phyloP scores from a whole-genome alignment of 148 eudicot species.

The Chenopodium album region DNA sequence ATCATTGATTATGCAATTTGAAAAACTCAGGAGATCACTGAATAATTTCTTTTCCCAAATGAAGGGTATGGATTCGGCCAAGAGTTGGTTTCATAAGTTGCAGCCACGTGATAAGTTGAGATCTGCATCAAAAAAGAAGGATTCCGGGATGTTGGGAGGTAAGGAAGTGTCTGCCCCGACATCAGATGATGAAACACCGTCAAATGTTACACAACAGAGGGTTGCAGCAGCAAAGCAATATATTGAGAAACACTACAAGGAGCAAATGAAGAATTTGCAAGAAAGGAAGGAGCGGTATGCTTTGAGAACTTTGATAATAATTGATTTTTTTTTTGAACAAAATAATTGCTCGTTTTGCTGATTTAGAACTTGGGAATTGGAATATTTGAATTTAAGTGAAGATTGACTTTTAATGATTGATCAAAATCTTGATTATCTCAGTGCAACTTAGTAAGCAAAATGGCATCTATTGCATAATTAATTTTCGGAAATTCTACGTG shows the following conservation, averaged over 20 bases:
- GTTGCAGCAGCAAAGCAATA: constrained; percentile 98
- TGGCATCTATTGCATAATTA: background rate
- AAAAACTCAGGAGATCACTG: constrained; percentile 14
- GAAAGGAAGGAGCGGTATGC: constrained; percentile 92
- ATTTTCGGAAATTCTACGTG: background rate
- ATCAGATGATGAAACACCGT: constrained; percentile 73
- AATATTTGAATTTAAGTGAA: background rate
- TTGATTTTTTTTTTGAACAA: background rate
- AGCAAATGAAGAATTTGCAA: constrained; percentile 93
- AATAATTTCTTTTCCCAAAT: constrained; percentile 9
- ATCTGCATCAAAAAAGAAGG: constrained; percentile 63
- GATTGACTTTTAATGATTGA: constrained; percentile 19
- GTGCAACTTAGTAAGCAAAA: background rate
- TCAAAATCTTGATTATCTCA: background rate
- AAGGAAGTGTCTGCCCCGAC: constrained; percentile 49
- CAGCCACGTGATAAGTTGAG: constrained; percentile 79
- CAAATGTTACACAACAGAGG: constrained; percentile 75
- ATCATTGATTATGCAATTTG: constrained; percentile 1
- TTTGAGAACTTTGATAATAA: constrained; percentile 6
- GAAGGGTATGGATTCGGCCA: constrained; percentile 76
- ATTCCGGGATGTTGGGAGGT: constrained; percentile 37
- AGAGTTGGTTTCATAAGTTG: constrained; percentile 89
- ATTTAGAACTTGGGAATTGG: background rate
- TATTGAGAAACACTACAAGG: constrained; percentile 98
- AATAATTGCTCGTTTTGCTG: constrained; percentile 3